Base-by-base conservation (phyloP, 805 yeast species). In the Myxozyma melibiosi region DNA sequence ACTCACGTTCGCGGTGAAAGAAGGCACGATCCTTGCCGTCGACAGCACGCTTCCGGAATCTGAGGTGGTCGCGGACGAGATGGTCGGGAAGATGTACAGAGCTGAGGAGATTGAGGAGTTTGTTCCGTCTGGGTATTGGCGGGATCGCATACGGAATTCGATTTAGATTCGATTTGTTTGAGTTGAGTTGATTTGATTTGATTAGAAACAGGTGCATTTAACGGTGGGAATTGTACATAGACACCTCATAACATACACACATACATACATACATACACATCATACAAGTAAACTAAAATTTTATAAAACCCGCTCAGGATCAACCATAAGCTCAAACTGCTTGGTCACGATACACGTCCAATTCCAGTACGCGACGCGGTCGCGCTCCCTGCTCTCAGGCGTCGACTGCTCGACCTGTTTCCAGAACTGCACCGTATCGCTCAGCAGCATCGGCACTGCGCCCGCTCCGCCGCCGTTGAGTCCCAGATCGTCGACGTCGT, bases 341-440 rank as follows among this genome's bases (percentile, higher is more conserved):
- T 58, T 58, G 18, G 56, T 41, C 16, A 51, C 11, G 24, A 37
- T 25, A 43, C 63, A 58, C 8, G 61, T 41, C 63, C 63, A 58
- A 30, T 58, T 58, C 63, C 63, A 58, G 31, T 48, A 55, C n/a
- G 45, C 47, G 14, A 33, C 2, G 8, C 45, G 38, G 25, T 48
- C 51, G 1, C 55, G 22, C 24, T 45, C 50, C 30, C 50, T 16
- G 24, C 24, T 27, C 14, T 45, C 41, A 1, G 50, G 50, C 31
- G 50, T 45, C 2, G 50, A 45, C 22, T 45, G 50, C n/a, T 45
- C 50, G n/a, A 45, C 33, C 9, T 45, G 50, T 33, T 45, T 45
- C 50, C 50, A 45, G 6, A 45, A 1, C 7, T 22, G 11, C 9
- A 24, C 11, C n/a, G 53, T 40, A n/a, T 49, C 53, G 27, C 41